Percentiles rank a stretch among this genome's conserved stretches.
These are phyloP conservation scores for Massarina eburnea DNA, from an alignment of 2,329 filamentous ascomycete genomes.

Conservation along the genomic window DNA sequence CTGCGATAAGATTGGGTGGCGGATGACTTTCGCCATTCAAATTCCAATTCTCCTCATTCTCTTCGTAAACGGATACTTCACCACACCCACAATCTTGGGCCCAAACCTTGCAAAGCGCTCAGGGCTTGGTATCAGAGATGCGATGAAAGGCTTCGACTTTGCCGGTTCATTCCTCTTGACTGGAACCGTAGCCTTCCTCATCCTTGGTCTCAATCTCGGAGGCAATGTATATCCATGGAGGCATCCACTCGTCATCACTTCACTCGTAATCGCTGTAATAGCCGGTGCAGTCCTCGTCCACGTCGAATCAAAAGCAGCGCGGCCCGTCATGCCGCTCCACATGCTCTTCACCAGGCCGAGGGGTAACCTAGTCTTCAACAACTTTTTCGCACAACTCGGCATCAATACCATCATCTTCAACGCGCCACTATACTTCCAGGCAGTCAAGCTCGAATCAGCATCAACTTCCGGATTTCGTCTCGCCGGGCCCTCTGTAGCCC, in stretches of 20 bases:
- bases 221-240: conserved; percentile 56
- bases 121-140: conserved; percentile 44
- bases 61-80: conserved; percentile 46
- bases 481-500: conserved; percentile 61
- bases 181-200: conserved; percentile 50
- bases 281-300: conserved; percentile 45
- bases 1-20: conserved; percentile 71
- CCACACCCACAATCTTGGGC: conserved; percentile 50
- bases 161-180: conserved; percentile 53
- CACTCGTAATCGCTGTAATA: conserved; percentile 47
- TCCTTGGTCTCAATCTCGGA: conserved; percentile 56
- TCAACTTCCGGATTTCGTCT: conserved; percentile 74
- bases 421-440: conserved; percentile 67
- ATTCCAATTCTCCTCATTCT: conserved; percentile 52
- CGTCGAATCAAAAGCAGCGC: conserved; percentile 41
- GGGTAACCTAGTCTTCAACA: conserved; percentile 54
- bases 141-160: conserved; percentile 53
- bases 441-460: conserved; percentile 57
- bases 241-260: conserved; percentile 53
- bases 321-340: conserved; percentile 53
- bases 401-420: conserved; percentile 66
- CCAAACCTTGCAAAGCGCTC: conserved; percentile 47
- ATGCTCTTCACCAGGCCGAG: conserved; percentile 51
- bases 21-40: conserved; percentile 66
- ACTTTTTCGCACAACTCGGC: conserved; percentile 54